Evolutionary conservation across 1,139 yeast genomes (phyloP).

Genomic region (Pichia sp.): DNA sequence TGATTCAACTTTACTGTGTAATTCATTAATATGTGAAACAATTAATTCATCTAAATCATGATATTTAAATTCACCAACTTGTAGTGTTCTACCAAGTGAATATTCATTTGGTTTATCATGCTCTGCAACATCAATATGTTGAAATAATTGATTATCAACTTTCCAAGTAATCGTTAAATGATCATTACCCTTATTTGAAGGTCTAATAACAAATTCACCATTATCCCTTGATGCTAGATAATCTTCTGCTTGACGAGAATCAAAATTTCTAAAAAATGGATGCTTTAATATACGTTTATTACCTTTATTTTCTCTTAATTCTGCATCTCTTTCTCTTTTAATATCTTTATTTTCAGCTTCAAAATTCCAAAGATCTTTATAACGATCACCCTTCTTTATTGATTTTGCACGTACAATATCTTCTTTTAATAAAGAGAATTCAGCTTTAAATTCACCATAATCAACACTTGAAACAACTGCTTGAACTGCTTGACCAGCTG

Average conservation of each 20-base stretch:
- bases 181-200: slow-evolving; percentile 83
- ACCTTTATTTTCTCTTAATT: slow-evolving; percentile 40
- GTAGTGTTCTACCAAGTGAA: slow-evolving; percentile 54
- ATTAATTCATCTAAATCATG: slow-evolving; percentile 91
- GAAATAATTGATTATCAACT: slow-evolving; percentile 83
- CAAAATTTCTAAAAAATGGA: slow-evolving; percentile 82
- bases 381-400: slow-evolving; percentile 44
- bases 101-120: slow-evolving; percentile 57
- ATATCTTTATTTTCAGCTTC: slow-evolving; percentile 68
- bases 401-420: slow-evolving; percentile 57
- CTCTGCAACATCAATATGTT: slow-evolving; percentile 84
- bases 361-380: slow-evolving; percentile 74
- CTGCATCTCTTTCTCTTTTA: slow-evolving; percentile 34
- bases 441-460: slow-evolving; percentile 68
- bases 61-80: slow-evolving; percentile 62
- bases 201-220: slow-evolving; percentile 92
- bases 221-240: slow-evolving; percentile 80
- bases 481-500: slow-evolving; percentile 75
- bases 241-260: slow-evolving; percentile 85
- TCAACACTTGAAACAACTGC: slow-evolving; percentile 70
- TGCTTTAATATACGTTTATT: slow-evolving; percentile 75
- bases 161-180: slow-evolving; percentile 96
- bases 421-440: slow-evolving; percentile 60
- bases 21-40: slow-evolving; percentile 79
- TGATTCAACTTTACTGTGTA: slow-evolving; percentile 78